A percentile compares a stretch with the other conserved stretches of the same genome.
Evolutionary conservation across 202 grass and related monocot genomes (phyloP).

Genomic region (Zizania palustris): DNA sequence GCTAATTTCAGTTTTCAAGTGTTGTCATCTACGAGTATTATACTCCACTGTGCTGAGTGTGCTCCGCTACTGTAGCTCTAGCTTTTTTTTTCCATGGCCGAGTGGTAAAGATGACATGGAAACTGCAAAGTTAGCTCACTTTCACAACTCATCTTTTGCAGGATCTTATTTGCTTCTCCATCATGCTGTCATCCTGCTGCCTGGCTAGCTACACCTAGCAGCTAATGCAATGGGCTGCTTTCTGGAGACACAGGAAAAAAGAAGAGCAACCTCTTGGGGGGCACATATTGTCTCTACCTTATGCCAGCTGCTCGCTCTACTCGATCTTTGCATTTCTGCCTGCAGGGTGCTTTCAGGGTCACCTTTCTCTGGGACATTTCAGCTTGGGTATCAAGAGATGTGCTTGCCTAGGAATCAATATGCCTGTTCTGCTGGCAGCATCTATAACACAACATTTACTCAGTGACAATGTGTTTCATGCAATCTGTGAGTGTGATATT

Average conservation of each 20-base stretch:
- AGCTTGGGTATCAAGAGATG: background rate
- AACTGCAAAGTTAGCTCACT: constrained; percentile 50
- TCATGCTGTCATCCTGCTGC: constrained; percentile 21
- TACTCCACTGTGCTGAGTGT: too few relatives aligned
- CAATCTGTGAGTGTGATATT: too few relatives aligned
- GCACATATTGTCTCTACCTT: background rate
- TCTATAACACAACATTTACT: background rate
- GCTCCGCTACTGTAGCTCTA: too few relatives aligned
- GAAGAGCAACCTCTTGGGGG: background rate
- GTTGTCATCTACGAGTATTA: too few relatives aligned
- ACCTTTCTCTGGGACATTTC: background rate
- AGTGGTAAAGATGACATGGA: constrained; percentile 40
- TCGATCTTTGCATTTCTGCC: background rate
- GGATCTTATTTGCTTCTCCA: constrained; percentile 28
- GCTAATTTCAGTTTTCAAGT: too few relatives aligned
- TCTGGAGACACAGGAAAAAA: background rate
- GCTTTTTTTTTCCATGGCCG: constrained; percentile 14
- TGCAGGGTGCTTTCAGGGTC: background rate
- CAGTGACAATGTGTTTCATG: background rate
- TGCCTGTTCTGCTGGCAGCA: background rate
- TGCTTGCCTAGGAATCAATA: background rate
- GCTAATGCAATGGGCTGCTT: background rate
- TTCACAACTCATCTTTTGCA: constrained; percentile 43
- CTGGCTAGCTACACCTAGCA: background rate
- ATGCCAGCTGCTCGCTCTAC: background rate